Percentiles rank a stretch among this genome's conserved stretches.
phyloP scores from a whole-genome alignment of 2,329 filamentous ascomycete species.

The Zymoseptoria pseudotritici region DNA sequence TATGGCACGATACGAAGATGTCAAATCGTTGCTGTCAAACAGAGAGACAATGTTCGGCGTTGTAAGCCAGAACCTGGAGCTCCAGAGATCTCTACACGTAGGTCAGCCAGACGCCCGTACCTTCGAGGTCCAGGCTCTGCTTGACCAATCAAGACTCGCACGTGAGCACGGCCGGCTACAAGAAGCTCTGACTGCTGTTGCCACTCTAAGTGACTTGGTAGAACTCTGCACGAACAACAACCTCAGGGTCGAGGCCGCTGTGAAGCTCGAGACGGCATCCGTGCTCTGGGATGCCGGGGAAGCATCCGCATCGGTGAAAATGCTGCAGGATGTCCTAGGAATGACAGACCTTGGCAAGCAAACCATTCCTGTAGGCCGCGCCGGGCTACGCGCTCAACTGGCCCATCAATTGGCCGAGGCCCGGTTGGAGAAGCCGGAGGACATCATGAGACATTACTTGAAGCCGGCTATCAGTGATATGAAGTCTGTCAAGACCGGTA shows the following conservation, averaged over 20 bases:
- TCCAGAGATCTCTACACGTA: conserved; percentile 56
- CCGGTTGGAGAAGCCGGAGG: conserved; percentile 80
- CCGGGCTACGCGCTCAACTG: conserved; percentile 78
- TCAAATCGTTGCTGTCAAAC: conserved; percentile 72
- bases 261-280: conserved; percentile 75
- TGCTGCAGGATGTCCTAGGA: conserved; percentile 68
- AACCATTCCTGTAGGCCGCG: conserved; percentile 61
- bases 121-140: conserved; percentile 68
- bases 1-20: conserved; percentile 59
- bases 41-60: conserved; percentile 76
- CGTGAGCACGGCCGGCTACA: conserved; percentile 75
- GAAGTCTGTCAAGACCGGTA: conserved; percentile 57
- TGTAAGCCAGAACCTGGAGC: conserved; percentile 60
- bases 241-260: conserved; percentile 66
- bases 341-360: conserved; percentile 58
- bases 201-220: conserved; percentile 73
- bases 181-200: conserved; percentile 78
- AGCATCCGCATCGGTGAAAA: conserved; percentile 76
- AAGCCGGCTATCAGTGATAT: conserved; percentile 77
- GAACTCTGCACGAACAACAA: conserved; percentile 60
- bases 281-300: conserved; percentile 94
- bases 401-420: conserved; percentile 86
- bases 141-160: conserved; percentile 67
- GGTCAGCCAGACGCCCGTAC: conserved; percentile 58
- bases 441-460: conserved; percentile 80